Conservation (phyloP, 352 stramenopile species). For the Globisporangium alternatum region DNA sequence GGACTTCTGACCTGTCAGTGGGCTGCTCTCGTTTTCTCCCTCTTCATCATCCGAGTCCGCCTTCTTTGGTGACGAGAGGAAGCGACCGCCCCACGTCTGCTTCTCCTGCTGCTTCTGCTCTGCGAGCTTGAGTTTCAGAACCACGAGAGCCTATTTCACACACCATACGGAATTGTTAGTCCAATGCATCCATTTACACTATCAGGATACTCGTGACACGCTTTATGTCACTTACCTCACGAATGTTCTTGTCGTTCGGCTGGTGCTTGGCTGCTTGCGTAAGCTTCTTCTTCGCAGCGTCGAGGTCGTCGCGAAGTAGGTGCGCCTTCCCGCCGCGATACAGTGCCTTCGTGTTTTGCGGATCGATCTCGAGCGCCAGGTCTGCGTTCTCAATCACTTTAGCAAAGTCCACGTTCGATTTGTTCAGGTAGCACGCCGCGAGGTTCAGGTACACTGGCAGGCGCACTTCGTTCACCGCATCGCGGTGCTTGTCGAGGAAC, state of each 20-base stretch:
- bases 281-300: conserved; percentile 60
- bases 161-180: background rate
- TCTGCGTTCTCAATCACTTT: conserved; percentile 72
- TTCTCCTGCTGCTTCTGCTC: conserved; percentile 67
- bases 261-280: conserved; percentile 53
- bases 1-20: background rate
- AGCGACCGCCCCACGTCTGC: conserved; percentile 60
- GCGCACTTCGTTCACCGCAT: conserved; percentile 66
- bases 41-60: conserved; percentile 24
- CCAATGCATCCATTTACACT: background rate
- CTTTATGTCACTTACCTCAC: conserved; percentile 30
- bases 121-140: conserved; percentile 40
- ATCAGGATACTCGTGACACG: background rate
- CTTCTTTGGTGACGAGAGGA: conserved; percentile 22
- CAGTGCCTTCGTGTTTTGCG: conserved; percentile 78
- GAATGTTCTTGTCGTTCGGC: conserved; percentile 70
- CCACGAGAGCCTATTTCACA: conserved; percentile 33
- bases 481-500: conserved; percentile 72
- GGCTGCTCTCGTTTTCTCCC: background rate
- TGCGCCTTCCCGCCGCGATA: conserved; percentile 72
- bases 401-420: conserved; percentile 27
- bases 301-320: conserved; percentile 52
- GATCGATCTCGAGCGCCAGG: conserved; percentile 67
- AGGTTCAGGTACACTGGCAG: conserved; percentile 81
- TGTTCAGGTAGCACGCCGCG: conserved; percentile 63